Evolutionary conservation across 106 monocot genomes (phyloP), one percentile per base, ranked within the genome.

Genomic region (Agapanthus africanus): DNA sequence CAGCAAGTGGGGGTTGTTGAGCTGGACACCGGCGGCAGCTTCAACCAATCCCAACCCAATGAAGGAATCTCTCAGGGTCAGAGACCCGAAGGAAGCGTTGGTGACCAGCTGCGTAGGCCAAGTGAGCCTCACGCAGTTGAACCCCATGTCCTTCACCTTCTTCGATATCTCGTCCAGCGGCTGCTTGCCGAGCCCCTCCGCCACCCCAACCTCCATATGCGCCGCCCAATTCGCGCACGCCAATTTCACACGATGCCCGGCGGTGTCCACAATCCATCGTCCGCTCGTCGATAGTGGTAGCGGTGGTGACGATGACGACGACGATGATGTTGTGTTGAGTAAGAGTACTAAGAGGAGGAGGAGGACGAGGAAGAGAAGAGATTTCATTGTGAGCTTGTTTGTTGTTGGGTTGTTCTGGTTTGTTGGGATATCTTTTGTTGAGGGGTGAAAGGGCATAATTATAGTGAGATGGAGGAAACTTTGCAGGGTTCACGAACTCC

Each of bases 41-140:
- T 85, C 85, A 23, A 42, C 18, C 41, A 89, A 59, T 23, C 85
- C 85, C 33, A 89, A 74, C 52, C 65, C 38, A 16, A 25, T 21
- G 51, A 89, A 77, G 27, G 82, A 85, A 22, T 70, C 11, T 11
- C 82, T 71, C 7, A 89, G 64, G 2, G 88, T 82, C 21, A 78
- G 67, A 7, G 49, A 39, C 0, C 36, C 74, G 37, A 80, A 35
- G 1, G 73, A 71, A 26, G 54, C 78, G 37, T 84, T 71, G 18
- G 77, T 82, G 49, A 72, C 78, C 39, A 88, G 76, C 51, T 69
- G 74, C 26, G 79, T 69, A 0, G 84, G 74, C 88, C 88, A 88
- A 15, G 88, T 88, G 67, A 84, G 42, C 70, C 88, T 65, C 6
- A 93, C 90, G 74, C 93, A 94, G 80, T 94, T 94, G 78, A 94